Percentiles rank a stretch among this genome's conserved stretches.
phyloP scores from a whole-genome alignment of 2,329 filamentous ascomycete species.

The Kalmusia sp. region DNA sequence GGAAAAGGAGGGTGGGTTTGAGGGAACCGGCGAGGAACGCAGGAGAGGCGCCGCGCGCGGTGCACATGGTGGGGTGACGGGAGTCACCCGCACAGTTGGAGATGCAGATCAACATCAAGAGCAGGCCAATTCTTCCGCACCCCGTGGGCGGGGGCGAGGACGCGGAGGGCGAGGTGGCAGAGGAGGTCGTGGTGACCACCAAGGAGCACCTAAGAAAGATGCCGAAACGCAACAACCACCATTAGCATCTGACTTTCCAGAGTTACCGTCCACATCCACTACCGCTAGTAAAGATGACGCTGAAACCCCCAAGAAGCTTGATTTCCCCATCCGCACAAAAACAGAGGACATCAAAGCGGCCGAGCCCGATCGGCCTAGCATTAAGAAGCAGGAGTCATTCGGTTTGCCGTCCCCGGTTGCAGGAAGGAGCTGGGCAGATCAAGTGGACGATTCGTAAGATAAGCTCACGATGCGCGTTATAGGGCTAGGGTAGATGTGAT shows the following conservation, averaged over 20 bases:
- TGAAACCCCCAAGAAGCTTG: constrained; percentile 32
- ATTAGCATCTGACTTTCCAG: constrained; percentile 54
- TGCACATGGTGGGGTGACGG: constrained; percentile 57
- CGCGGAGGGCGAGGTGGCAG: constrained; percentile 42
- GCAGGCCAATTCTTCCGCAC: constrained; percentile 10
- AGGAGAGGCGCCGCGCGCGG: constrained; percentile 57
- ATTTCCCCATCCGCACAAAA: constrained; percentile 39
- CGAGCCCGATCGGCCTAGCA: constrained; percentile 27
- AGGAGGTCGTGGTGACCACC: constrained; percentile 28
- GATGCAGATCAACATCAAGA: constrained; percentile 23
- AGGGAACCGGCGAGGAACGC: constrained; percentile 48
- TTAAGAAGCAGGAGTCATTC: constrained; percentile 42
- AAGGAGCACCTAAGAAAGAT: constrained; percentile 20
- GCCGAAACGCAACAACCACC: constrained; percentile 38
- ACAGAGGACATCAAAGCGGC: constrained; percentile 19
- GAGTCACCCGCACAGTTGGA: not conserved
- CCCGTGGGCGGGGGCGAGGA: constrained; percentile 22
- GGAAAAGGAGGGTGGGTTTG: constrained; percentile 66
- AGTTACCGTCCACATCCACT: constrained; percentile 42
- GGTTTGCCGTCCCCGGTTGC: constrained; percentile 39
- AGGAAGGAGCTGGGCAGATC: constrained; percentile 54
- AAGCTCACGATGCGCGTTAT: not conserved
- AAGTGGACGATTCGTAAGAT: constrained; percentile 41
- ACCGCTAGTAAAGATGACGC: constrained; percentile 6
- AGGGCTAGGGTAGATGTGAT: not conserved